Evolutionary conservation across 345 rosid genomes (phyloP), one percentile per base, ranked within the genome.

Genomic region (Adansonia digitata): DNA sequence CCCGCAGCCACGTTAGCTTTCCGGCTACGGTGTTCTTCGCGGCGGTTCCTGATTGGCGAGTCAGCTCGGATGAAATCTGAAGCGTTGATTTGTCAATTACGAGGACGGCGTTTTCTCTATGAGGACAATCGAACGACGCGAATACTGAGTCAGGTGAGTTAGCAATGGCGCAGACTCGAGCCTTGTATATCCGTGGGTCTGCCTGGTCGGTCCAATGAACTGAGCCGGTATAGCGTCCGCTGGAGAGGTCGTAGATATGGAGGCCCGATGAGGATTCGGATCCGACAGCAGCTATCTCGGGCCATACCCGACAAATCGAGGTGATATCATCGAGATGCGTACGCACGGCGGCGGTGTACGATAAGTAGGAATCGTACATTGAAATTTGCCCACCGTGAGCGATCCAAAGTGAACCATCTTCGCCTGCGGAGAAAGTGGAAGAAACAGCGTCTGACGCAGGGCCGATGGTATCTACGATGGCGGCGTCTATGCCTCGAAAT

Each of bases 301-400:
- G 77, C 89, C 90, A 87, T 14, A 92, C 86, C 45, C 89, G 86
- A 70, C 84, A 75, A 27, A 92, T 85, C 22, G 96, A 86, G 45
- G 89, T 83, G 82, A 94, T 80, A 42, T 89, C 90, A 3, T 78
- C 88, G 63, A 94, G 84, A 80, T 94, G 98, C 3, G 98, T 92
- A 14, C 98, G 95, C 17, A 89, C 79, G 39, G 98, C 86, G 72
- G 82, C 79, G 24, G 87, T 52, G 63, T 90, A 94, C 7, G 82
- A 63, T 43, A 94, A 88, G 53, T 83, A 88, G 83, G 92, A 85
- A 76, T 94, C 98, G 77, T 91, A 94, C 53, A 85, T 76, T 20
- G 98, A 94, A 55, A 94, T 81, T 80, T 89, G 97, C 29, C 98
- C 98, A 0, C 97, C 98, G 74, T 94, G 98, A 40, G 95, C 97